phyloP scores from a whole-genome alignment of 108 stramenopile genomes.

The Parmales sp. region DNA sequence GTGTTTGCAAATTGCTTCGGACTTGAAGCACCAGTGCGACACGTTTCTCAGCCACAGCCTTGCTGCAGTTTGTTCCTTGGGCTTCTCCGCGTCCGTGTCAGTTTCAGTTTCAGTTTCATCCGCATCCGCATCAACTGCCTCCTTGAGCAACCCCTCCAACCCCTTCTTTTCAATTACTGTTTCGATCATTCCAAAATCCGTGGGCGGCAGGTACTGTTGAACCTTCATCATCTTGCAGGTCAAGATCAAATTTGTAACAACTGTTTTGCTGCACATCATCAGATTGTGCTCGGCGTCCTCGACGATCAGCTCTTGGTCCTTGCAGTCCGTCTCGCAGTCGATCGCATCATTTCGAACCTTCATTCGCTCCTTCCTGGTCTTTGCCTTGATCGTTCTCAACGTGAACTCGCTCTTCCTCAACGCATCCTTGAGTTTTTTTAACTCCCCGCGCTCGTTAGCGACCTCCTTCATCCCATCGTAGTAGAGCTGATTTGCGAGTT shows the following conservation, averaged over 20 bases:
- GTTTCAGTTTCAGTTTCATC: too few species aligned
- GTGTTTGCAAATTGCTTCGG: neutral
- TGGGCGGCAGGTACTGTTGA: neutral
- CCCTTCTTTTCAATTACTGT: too few species aligned
- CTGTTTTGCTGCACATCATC: neutral
- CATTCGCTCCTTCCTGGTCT: neutral
- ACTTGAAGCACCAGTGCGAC: neutral
- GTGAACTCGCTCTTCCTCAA: neutral
- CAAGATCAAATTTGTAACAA: neutral
- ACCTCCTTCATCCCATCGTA: neutral
- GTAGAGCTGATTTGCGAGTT: neutral
- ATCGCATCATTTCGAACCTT: neutral
- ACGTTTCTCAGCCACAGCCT: constrained; percentile 6
- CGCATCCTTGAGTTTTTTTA: neutral
- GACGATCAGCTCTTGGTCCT: constrained; percentile 3
- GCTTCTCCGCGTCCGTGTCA: neutral
- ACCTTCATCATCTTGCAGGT: neutral
- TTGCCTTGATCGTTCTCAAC: neutral
- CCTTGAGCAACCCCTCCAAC: too few species aligned
- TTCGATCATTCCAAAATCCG: neutral
- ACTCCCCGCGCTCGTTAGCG: neutral
- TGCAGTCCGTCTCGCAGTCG: neutral
- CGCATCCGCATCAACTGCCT: too few species aligned
- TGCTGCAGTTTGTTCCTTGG: neutral
- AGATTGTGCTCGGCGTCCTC: neutral